Evolutionary conservation across 2,329 filamentous ascomycete genomes (phyloP).

Genomic region (Fusarium concolor): DNA sequence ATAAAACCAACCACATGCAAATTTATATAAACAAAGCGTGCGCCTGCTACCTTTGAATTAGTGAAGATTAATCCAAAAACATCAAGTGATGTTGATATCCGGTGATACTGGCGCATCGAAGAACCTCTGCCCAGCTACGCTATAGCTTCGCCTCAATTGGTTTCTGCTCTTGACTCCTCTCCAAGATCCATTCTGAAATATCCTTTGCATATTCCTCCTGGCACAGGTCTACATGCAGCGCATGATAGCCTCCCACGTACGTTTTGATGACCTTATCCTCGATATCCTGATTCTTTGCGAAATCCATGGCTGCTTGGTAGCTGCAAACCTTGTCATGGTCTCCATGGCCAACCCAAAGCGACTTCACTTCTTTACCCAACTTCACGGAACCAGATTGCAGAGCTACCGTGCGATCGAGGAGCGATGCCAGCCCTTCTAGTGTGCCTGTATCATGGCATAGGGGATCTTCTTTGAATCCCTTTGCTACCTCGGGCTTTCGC

Average conservation of each 20-base stretch:
- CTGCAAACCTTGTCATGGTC: constrained; percentile 77
- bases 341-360: constrained; percentile 81
- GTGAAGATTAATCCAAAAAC: not conserved
- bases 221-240: constrained; percentile 71
- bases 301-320: constrained; percentile 72
- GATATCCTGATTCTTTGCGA: constrained; percentile 68
- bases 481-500: constrained; percentile 73
- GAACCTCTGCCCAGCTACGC: constrained; percentile 1
- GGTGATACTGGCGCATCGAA: not conserved
- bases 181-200: constrained; percentile 74
- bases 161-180: constrained; percentile 46
- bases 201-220: constrained; percentile 68
- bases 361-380: constrained; percentile 66
- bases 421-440: constrained; percentile 79
- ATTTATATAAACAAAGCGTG: constrained; percentile 4
- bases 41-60: constrained; percentile 2
- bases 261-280: constrained; percentile 76
- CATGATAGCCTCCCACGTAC: constrained; percentile 85
- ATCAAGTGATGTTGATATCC: constrained; percentile 11
- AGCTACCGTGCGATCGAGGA: constrained; percentile 78
- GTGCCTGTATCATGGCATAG: constrained; percentile 88
- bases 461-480: constrained; percentile 71
- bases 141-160: constrained; percentile 55
- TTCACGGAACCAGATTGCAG: constrained; percentile 67
- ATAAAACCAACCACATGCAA: constrained; percentile 13